Evolutionary conservation across 768 basidiomycete genomes (phyloP).

Genomic region (Dioszegia crocea): DNA sequence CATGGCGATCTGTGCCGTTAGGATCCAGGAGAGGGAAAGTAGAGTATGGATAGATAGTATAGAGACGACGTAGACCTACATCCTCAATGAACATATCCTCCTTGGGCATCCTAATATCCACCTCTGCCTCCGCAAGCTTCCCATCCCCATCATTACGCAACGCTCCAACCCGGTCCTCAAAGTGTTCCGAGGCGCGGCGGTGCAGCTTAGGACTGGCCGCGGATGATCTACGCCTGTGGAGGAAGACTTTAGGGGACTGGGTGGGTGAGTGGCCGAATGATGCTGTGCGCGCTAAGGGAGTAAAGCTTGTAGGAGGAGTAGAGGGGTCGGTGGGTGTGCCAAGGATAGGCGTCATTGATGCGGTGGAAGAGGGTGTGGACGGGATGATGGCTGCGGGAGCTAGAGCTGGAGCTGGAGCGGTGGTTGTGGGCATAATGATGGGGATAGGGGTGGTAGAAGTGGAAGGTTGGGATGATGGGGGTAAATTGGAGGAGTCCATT

Average conservation of each 20-base stretch:
- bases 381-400: no score
- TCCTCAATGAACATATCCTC: not conserved
- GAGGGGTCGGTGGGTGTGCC: no score
- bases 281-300: no score
- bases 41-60: not conserved
- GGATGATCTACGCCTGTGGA: not conserved
- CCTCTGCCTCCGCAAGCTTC: not conserved
- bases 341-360: no score
- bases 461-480: no score
- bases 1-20: not conserved
- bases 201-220: not conserved
- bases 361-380: no score
- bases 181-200: not conserved
- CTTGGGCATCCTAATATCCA: constrained; percentile 3
- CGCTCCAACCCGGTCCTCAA: not conserved
- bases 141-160: not conserved
- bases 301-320: no score
- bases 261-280: not conserved
- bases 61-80: not conserved
- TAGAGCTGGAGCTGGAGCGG: no score
- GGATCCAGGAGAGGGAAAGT: no score
- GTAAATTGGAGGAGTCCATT: no score
- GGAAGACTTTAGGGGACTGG: not conserved
- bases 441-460: no score
- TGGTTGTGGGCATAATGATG: no score